phyloP scores from a whole-genome alignment of 106 monocot species.

The Allium cepa region DNA sequence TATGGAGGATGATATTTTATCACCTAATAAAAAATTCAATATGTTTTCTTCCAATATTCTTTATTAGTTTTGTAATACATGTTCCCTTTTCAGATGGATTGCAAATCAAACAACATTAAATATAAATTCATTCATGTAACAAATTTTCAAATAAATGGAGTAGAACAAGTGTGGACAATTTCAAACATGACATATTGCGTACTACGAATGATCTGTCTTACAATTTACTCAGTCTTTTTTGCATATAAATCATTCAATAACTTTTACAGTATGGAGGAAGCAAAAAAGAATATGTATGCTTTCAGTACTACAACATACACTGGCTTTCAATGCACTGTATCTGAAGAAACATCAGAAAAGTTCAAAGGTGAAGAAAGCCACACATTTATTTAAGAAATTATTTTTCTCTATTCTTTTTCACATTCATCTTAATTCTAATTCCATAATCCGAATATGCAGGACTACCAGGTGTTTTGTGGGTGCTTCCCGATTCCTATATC shows the following conservation, averaged over 20 bases:
- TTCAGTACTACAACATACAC: constrained; percentile 97
- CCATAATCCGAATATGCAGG: constrained; percentile 26
- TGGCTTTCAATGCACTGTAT: constrained; percentile 87
- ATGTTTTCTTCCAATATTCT: no score
- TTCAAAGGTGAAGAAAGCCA: constrained; percentile 60
- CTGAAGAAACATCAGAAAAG: constrained; percentile 94
- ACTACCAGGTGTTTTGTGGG: constrained; percentile 94
- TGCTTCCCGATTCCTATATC: constrained; percentile 95
- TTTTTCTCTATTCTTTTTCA: constrained; percentile 1
- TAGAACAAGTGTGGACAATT: no score
- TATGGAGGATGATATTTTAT: no score
- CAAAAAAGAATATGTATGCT: constrained; percentile 99
- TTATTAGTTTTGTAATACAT: no score
- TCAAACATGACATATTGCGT: neutral
- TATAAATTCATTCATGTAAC: no score
- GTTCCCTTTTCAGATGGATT: no score
- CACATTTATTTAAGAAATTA: neutral
- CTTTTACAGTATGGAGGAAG: constrained; percentile 87
- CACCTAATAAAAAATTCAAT: no score
- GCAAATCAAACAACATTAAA: no score
- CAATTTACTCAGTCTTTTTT: neutral
- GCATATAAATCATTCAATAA: neutral
- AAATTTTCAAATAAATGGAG: no score
- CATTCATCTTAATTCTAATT: constrained; percentile 1
- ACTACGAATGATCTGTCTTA: neutral